Evolutionary conservation across 495 filamentous ascomycete species (phyloP).

Genomic region (Talaromyces wortmannii): DNA sequence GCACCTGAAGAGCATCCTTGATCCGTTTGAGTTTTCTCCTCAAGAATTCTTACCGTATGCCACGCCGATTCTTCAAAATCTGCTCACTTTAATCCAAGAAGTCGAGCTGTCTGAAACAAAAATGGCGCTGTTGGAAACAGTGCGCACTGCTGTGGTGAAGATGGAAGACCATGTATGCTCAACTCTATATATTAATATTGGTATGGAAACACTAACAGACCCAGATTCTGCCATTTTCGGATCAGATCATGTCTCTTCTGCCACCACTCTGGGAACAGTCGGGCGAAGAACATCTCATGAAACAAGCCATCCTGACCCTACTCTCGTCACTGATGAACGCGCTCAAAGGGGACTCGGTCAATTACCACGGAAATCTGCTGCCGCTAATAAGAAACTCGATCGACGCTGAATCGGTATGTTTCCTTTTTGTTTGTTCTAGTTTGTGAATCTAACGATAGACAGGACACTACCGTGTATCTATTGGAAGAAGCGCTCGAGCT

Average conservation of each 20-base stretch:
- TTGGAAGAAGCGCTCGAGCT: slow-evolving; percentile 89
- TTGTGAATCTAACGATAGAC: slow-evolving; percentile 4
- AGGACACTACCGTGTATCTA: slow-evolving; percentile 73
- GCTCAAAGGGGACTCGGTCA: slow-evolving; percentile 64
- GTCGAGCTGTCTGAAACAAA: slow-evolving; percentile 82
- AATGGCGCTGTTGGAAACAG: slow-evolving; percentile 77
- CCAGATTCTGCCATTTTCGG: slow-evolving; percentile 65
- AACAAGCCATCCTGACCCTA: slow-evolving; percentile 83
- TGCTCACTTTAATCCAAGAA: slow-evolving; percentile 72
- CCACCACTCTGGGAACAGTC: slow-evolving; percentile 78
- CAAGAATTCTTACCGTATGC: slow-evolving; percentile 69
- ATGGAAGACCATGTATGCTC: slow-evolving; percentile 64
- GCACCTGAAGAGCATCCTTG: slow-evolving; percentile 69
- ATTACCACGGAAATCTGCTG: slow-evolving; percentile 66
- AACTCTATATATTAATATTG: background rate
- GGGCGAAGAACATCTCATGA: slow-evolving; percentile 78
- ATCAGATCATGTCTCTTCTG: slow-evolving; percentile 72
- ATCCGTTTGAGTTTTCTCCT: slow-evolving; percentile 73
- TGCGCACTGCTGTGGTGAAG: slow-evolving; percentile 69
- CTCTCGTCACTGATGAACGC: slow-evolving; percentile 71
- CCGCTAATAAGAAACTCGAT: slow-evolving; percentile 74
- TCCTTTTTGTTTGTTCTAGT: background rate
- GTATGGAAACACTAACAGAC: background rate
- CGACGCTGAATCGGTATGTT: slow-evolving; percentile 61
- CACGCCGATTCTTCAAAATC: slow-evolving; percentile 53